Evolutionary conservation across 1,284 basidiomycete species (phyloP).

Genomic region (Fomitopsis betulina): DNA sequence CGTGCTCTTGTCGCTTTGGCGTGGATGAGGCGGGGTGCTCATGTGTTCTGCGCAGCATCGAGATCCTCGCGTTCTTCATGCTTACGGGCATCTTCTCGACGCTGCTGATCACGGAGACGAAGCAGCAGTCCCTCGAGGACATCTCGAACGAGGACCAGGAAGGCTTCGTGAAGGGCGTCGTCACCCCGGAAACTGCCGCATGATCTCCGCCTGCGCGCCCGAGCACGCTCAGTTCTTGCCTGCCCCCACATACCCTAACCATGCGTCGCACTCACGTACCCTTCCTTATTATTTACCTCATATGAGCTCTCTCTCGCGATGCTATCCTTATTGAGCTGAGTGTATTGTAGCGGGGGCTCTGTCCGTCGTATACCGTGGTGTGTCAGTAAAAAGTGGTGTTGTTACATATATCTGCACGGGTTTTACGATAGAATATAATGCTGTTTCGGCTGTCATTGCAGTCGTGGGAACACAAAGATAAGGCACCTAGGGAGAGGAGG

Average conservation of each 20-base stretch:
- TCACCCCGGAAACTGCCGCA: background rate
- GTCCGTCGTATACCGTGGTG: background rate
- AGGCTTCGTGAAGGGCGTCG: constrained; percentile 33
- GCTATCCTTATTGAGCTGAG: constrained; percentile 1
- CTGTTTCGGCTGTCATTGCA: too few relatives aligned
- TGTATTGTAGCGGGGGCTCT: background rate
- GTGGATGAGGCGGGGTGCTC: background rate
- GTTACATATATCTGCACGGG: background rate
- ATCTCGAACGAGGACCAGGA: constrained; percentile 49
- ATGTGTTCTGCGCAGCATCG: constrained; percentile 25
- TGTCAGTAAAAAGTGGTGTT: background rate
- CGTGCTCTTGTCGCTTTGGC: constrained; percentile 23
- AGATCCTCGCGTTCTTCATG: constrained; percentile 58
- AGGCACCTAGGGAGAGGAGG: too few relatives aligned
- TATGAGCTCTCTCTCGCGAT: background rate
- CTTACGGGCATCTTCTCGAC: constrained; percentile 56
- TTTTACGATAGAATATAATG: too few relatives aligned
- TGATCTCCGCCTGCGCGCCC: background rate
- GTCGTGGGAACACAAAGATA: too few relatives aligned
- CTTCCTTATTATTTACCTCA: background rate
- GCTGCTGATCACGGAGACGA: constrained; percentile 60
- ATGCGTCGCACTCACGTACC: background rate
- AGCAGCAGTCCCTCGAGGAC: constrained; percentile 50
- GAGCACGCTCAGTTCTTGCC: background rate
- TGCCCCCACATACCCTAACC: background rate